Base-by-base conservation (phyloP, 805 yeast genomes). In the Candida quercuum region DNA sequence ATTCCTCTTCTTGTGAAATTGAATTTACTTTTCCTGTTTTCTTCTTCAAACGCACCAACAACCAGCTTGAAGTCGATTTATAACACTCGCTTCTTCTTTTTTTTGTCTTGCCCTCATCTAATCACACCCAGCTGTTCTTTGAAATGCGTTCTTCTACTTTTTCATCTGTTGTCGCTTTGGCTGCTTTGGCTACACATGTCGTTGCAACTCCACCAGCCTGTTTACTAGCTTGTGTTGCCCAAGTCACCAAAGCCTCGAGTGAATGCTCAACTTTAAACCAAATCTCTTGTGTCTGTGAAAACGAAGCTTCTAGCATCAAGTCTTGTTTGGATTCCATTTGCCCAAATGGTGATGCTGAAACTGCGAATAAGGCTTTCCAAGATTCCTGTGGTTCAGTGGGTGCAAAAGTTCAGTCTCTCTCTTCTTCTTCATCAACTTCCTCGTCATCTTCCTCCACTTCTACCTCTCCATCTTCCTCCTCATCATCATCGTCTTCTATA, bases 161-260 rank as follows among this genome's bases (percentile, higher is more conserved):
- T 35, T 28, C 48, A 10, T 18, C 46, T 18, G 30, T 45, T 21
- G 45, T 47, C 28, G 33, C 42, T 32, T 13, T 48, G n/a, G 47
- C 54, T 16, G 36, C 46, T 14, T 41, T 52, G 14, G 41, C 49
- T 28, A 19, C 33, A 17, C 28, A 43, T 29, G 57, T 40, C 31
- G 71, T 72, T 22, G 74, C 85, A 38, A 70, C 91, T 39, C 93
- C 96, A 36, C 96, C 96, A 43, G 96, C 96, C 27, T 88, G 96
- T 70, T 66, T 88, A 48, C 70, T 88, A 60, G 94, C 95, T 28
- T 87, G 96, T 74, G 91, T 85, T 41, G 73, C 86, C 40, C 71
- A 76, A 53, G 89, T 83, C 39, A 68, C 72, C 45, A 73, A 73
- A 58, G 44, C 50, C 6, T 70, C 78, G 13, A 61, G 75, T 29